phyloP scores from a whole-genome alignment of 805 yeast genomes.

The Yarrowia phangngaensis region DNA sequence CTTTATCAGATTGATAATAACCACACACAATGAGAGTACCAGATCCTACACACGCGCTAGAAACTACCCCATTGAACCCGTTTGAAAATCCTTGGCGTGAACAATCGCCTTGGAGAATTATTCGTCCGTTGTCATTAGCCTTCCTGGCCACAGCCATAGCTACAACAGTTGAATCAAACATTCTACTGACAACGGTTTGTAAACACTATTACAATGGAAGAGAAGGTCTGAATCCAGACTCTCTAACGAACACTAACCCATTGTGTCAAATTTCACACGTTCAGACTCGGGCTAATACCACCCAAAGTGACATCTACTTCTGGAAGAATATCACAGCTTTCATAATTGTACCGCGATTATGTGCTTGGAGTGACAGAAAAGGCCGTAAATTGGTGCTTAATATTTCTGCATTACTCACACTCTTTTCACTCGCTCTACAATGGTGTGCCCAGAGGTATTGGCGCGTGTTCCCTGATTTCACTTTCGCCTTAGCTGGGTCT shows the following conservation, averaged over 20 bases:
- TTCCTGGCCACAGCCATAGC: conserved; percentile 5
- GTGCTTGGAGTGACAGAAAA: conserved; percentile 6
- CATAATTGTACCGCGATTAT: background rate
- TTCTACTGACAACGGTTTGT: conserved; percentile 5
- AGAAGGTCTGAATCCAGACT: conserved; percentile 8
- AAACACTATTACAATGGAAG: conserved; percentile 13
- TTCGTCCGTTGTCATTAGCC: conserved; percentile 1
- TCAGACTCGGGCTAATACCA: background rate
- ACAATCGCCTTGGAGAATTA: conserved; percentile 18
- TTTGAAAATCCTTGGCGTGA: conserved; percentile 21
- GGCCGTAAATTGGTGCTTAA: conserved; percentile 6
- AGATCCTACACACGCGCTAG: conserved; percentile 11
- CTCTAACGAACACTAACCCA: conserved; percentile 1
- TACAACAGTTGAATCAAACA: background rate
- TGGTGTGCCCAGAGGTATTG: conserved; percentile 3
- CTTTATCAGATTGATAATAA: too few relatives aligned
- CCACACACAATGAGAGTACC: conserved; percentile 1
- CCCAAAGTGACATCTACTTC: background rate
- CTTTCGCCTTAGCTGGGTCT: background rate
- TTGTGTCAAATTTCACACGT: background rate
- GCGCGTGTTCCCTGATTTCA: background rate
- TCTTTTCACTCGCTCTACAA: background rate
- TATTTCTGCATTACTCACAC: background rate
- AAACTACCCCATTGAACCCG: conserved; percentile 17
- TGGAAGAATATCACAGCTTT: background rate